Percentiles rank a stretch among this genome's conserved stretches.
phyloP scores from a whole-genome alignment of 2,329 filamentous ascomycete species.

The Plenodomus tracheiphilus region DNA sequence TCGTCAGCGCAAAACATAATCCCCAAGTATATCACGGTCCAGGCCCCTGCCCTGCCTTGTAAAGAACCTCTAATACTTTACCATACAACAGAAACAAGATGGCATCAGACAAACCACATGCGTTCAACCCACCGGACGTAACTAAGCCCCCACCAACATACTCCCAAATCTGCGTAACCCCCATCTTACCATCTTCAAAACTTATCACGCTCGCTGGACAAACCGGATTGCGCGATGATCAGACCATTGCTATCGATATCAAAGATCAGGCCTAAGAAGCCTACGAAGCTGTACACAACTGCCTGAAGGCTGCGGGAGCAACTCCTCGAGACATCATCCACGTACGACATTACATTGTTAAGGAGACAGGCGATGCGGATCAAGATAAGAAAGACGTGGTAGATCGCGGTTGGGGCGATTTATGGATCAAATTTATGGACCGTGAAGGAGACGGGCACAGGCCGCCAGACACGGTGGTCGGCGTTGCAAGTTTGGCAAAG shows the following conservation, averaged over 20 bases:
- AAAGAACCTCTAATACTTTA: no score
- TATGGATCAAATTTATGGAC: slow-evolving; percentile 44
- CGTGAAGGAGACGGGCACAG: slow-evolving; percentile 35
- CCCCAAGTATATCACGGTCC: no score
- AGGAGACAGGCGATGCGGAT: slow-evolving; percentile 32
- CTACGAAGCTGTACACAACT: slow-evolving; percentile 31
- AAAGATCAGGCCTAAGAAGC: slow-evolving; percentile 33
- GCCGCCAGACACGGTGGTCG: slow-evolving; percentile 43
- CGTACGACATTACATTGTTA: slow-evolving; percentile 43
- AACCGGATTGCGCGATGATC: slow-evolving; percentile 23
- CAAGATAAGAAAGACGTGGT: slow-evolving; percentile 27
- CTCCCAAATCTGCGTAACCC: slow-evolving; percentile 35
- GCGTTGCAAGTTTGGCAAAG: slow-evolving; percentile 39
- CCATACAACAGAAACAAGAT: no score
- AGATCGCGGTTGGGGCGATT: slow-evolving; percentile 36
- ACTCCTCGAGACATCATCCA: slow-evolving; percentile 38
- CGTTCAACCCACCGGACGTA: slow-evolving; percentile 35
- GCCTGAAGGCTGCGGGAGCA: slow-evolving; percentile 33
- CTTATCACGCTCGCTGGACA: slow-evolving; percentile 41
- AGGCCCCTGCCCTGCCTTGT: no score
- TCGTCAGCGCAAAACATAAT: no score
- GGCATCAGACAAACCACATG: slow-evolving; percentile 35
- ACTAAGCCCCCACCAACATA: slow-evolving; percentile 34
- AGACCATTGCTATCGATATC: slow-evolving; percentile 17
- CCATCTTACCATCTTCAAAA: slow-evolving; percentile 30